A percentile compares a stretch with the other conserved stretches of the same genome.
phyloP scores from a whole-genome alignment of 2,329 filamentous ascomycete species.

The Mariannaea elegans region DNA sequence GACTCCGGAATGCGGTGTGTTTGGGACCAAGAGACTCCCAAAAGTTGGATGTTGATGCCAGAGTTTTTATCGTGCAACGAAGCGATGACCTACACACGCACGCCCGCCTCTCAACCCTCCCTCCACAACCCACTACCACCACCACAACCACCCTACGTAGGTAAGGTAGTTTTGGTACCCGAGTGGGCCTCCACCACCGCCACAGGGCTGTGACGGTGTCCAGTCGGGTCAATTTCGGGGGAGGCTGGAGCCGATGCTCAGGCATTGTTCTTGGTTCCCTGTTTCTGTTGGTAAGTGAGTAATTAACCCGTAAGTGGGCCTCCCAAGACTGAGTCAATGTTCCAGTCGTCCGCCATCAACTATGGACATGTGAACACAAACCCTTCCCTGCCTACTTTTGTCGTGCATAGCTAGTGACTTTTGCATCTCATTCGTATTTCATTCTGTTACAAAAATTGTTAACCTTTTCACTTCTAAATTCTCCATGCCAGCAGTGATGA shows the following conservation, averaged over 20 bases:
- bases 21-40: conserved; percentile 36
- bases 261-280: too few species aligned
- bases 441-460: too few species aligned
- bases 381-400: too few species aligned
- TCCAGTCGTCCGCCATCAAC: too few species aligned
- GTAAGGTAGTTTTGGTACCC: conserved; percentile 19
- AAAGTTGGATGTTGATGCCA: conserved; percentile 46
- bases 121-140: not conserved
- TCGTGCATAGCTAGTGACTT: too few species aligned
- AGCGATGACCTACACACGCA: conserved; percentile 37
- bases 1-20: conserved; percentile 29
- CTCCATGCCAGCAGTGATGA: too few species aligned
- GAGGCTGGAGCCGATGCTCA: not conserved
- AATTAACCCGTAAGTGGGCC: too few species aligned
- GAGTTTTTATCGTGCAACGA: conserved; percentile 42
- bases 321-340: too few species aligned
- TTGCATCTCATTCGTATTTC: too few species aligned
- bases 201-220: not conserved
- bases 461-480: too few species aligned
- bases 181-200: conserved; percentile 27
- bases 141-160: conserved; percentile 22
- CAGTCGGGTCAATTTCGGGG: conserved; percentile 23
- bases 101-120: conserved; percentile 23
- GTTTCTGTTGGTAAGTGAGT: too few species aligned
- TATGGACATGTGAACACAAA: too few species aligned